Base-by-base conservation (phyloP, 1,284 basidiomycete genomes). In the Cryptococcus sp. region DNA sequence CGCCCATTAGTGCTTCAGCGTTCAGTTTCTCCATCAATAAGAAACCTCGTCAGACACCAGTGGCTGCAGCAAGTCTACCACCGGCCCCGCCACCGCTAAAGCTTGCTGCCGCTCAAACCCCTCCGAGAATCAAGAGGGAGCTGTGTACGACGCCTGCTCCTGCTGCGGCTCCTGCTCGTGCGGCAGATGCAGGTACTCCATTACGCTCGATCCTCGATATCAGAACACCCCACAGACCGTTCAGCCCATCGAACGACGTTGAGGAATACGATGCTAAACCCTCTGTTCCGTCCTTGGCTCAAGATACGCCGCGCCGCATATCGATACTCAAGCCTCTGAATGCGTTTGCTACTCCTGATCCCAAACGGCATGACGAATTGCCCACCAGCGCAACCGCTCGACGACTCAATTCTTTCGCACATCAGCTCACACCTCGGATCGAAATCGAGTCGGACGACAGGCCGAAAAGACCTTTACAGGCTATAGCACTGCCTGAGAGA, bases 11-110 rank as follows among this genome's bases (percentile, higher is more conserved):
- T 22, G 55, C 70, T n/a, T 62, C 60, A 2, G 70, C 70, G 0
- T 70, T 68, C 44, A 57, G 57, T 19, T 71, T 71, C 55, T 64
- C 66, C 11, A 53, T 71, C 42, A 47, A 46, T 15, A 71, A 71
- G 67, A 70, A 64, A 62, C 17, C 57, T 15, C 53, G 46, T 40
- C 35, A 38, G 17, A 38, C 47, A 7, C 27, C 31, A 16, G 17
- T 42, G 20, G 27, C 13, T 17, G 20, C 42, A 5, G 42, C 41
- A 16, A 44, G 51, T 25, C 47, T 47, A 8, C 47, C 39, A 35
- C 45, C 47, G 16, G 15, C 53, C 15, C n/a, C 13, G 31, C 20
- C 16, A n/a, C 23, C 44, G 19, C 7, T 25, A 0, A 44, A 41
- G 5, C 16, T 15, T 42, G 25, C n/a, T 48, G 25, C 31, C 3